Evolutionary conservation across 148 eudicot genomes (phyloP), one percentile per base, ranked within the genome.

Genomic region (Talinum fruticosum): DNA sequence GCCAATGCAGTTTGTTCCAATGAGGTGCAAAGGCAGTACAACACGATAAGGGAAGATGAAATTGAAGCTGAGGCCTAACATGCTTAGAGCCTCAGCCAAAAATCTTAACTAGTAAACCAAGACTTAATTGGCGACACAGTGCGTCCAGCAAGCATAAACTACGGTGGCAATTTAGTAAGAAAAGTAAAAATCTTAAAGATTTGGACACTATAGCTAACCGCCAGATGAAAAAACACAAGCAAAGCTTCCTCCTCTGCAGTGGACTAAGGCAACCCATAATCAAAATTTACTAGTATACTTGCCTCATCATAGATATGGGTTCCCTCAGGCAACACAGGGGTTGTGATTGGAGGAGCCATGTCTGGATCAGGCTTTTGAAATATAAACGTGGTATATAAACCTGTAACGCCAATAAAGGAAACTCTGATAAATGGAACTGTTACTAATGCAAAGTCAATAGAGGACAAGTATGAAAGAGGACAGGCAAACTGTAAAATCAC

Each of bases 331-430:
- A 90, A 79, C 47, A 91, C 26, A 0, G 99, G 99, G 37, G 99
- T 96, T 88, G 85, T 89, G 78, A 96, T 91, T 47, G 99, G 99
- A 69, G 99, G 97, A 62, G 84, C 84, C 85, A 88, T 83, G 85
- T 93, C 97, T 6, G 97, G 99, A 79, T 96, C 99, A 64, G 97
- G 98, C 90, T 96, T 96, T 86, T 88, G 94, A 83, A 96, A 96
- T 73, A 96, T 86, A 76, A 93, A 93, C 78, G 92, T 90, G 23
- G 97, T 91, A 78, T 87, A 96, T 35, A 96, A 80, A 84, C 99
- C 99, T 96, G 89, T 51, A 85, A 75, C 64, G 75, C n/a, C n/a
- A 51, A 71, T 30, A 47, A 12, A 81, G 45, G 72, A 61, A 73
- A 72, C 53, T 72, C 44, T 15, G 36, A 66, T 49, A 29, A 76